Base-by-base conservation (phyloP, 2,329 filamentous ascomycete species). In the Aspergillus pseudoglaucus region DNA sequence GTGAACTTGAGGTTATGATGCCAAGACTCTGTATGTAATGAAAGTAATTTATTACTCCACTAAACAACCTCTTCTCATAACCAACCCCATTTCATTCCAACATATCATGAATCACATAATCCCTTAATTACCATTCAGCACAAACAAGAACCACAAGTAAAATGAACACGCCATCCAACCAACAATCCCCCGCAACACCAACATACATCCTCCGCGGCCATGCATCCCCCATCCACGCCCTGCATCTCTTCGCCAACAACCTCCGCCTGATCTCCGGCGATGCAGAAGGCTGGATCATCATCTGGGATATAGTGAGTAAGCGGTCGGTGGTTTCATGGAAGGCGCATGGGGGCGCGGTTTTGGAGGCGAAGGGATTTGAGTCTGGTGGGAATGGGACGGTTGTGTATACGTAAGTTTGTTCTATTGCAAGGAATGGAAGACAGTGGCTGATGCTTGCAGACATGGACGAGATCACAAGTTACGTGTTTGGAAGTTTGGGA, bases 381-480 rank as follows among this genome's bases (percentile, higher is more conserved):
- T 12, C 42, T 17, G 53, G 45, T 5, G 42, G 22, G 8, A 12
- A 30, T 30, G 47, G 47, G n/a, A 81, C 87, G 51, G 85, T 79
- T 56, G 72, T 97, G 48, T 86, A 95, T 67, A 95, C 90, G 87
- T 95, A 78, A 66, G 84, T 79, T 48, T 47, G 20, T 25, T 46
- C 18, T 46, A 43, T 20, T 17, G n/a, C 35, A 1, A 4, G 5
- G 1, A 9, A 20, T 30, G 12, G 5, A 41, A 33, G 47, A 59
- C 2, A 27, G 9, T 5, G 25, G 25, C 4, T 27, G 49, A 62
- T 20, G 22, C 22, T 18, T 49, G 32, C 53, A 96, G 90, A 32
- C 90, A 97, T 70, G 91, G 91, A 12, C 81, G 93, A 64, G 93
- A 98, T 64, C 86, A 93, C 64, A 87, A 84, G 61, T 77, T 97